Evolutionary conservation across 2,329 filamentous ascomycete genomes (phyloP).

Genomic region (Aspergillus pseudoterreus): DNA sequence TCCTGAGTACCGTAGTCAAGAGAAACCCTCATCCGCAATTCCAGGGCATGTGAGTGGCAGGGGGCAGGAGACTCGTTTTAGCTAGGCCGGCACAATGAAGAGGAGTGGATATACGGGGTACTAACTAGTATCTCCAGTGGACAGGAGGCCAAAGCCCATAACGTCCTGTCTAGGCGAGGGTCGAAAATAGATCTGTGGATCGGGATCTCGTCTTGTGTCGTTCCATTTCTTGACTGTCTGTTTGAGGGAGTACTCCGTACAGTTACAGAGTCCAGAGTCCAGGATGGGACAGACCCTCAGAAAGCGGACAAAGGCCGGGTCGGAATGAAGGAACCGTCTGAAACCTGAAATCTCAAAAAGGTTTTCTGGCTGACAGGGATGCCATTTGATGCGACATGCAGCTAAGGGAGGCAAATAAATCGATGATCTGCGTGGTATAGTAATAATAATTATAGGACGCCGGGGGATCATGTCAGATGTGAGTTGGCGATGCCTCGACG

Average conservation of each 20-base stretch:
- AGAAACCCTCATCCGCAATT: neutral
- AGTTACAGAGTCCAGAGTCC: no score
- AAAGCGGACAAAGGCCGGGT: neutral
- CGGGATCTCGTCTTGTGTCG: neutral
- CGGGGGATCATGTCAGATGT: neutral
- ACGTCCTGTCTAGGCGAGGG: neutral
- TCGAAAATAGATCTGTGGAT: neutral
- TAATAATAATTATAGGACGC: neutral
- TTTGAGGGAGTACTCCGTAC: no score
- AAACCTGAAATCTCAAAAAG: neutral
- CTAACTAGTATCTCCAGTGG: no score
- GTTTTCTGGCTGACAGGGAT: neutral
- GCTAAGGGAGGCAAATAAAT: neutral
- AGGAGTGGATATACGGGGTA: neutral
- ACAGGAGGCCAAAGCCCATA: neutral
- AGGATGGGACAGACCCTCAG: neutral
- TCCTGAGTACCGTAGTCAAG: neutral
- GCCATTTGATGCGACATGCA: neutral
- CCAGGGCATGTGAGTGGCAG: neutral
- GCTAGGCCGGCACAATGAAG: neutral
- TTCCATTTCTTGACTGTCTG: neutral
- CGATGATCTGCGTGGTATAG: neutral
- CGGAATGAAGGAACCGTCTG: neutral
- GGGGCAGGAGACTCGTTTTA: neutral
- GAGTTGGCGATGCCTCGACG: neutral